Base-by-base conservation (phyloP, 108 stramenopile species). In the Skeletonema tropicum region DNA sequence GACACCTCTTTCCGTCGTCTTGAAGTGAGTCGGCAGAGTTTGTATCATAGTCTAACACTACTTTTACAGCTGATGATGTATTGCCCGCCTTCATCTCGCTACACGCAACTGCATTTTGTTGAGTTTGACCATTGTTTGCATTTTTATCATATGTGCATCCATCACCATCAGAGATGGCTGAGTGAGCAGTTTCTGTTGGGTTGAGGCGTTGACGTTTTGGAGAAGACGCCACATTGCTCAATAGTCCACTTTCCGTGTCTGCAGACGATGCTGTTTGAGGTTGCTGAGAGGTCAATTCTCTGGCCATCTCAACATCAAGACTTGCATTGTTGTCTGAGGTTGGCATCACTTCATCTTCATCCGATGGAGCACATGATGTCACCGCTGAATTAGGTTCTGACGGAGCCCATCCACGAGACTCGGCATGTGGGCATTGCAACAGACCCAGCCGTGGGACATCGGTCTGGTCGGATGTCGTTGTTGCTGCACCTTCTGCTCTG, bases 371-470 rank as follows among this genome's bases (percentile, higher is more conserved):
- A 55, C 19, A 15, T 59, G 15, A 14, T 39, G 38, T 60, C 39
- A 59, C 9, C 29, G 19, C 36, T 14, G 31, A 35, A 10, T 26
- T 25, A 8, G 31, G 32, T 59, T 15, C 35, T 39, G 39, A 35
- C 23, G 29, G 70, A 25, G 64, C 32, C 76, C 76, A 77, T 2
- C 76, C 76, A 21, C 61, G 76, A 5, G 57, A 70, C n/a, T 62
- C 49, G 8, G 76, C 69, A 42, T 77, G 70, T 11, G 76, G 76
- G 45, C 76, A 77, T 71, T 70, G 76, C 7, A 77, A 39, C 1
- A 77, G 38, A 7, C 76, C 76, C 52, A 77, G 42, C 21, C 76
- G 69, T 3, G 52, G 52, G 52, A 55, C 6, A 55, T 55, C 52
- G 21, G 6, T 23, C 52, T 55, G 52, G 9, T 55, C 52, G 0